Base-by-base conservation (phyloP, 2,329 filamentous ascomycete species). In the Arachnomyces sp. region DNA sequence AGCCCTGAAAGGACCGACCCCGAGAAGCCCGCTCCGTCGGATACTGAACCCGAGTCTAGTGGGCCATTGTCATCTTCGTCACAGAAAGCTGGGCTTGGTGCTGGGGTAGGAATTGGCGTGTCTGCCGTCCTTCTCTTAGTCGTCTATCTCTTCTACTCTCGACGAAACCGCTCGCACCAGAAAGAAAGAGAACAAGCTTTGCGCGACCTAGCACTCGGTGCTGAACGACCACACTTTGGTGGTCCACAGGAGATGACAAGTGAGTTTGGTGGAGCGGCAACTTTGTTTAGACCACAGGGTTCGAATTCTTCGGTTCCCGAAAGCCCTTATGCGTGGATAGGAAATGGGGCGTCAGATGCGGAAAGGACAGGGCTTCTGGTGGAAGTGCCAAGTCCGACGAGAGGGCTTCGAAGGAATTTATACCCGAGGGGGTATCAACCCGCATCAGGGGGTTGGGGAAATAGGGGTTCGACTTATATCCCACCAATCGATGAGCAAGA, bases 41-140 rank as follows among this genome's bases (percentile, higher is more conserved):
- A 25, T 25, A 5, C 20, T 5, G 20, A 25, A 25, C 5, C 5
- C 20, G 20, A 25, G 5, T 25, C 20, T 9, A 9, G 20, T 9
- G 47, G 44, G 4, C 44, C 48, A 4, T 52, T 59, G 13, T 59
- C 61, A 7, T 49, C 50, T 7, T 44, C 58, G 13, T 51, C 58
- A 7, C 66, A 67, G 45, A 73, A 71, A 35, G 61, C 81, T 3
- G 79, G 79, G 1, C 63, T 85, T 0, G 80, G 80, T 0, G 61
- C 81, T 2, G 82, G 81, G 0, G 55, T 86, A 1, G 81, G 82
- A 1, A 59, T 87, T 1, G 82, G 80, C 1, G 54, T 82, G 1
- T 63, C 73, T 0, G 64, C 74, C 1, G 52, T 77, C 2, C 45
- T 77, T 7, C 58, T 67, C 1, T 60, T 71, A 1, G 47, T 72